These are phyloP conservation scores for Blastomyces percursus DNA, from an alignment of 2,329 filamentous ascomycete genomes.

Conservation along the genomic window DNA sequence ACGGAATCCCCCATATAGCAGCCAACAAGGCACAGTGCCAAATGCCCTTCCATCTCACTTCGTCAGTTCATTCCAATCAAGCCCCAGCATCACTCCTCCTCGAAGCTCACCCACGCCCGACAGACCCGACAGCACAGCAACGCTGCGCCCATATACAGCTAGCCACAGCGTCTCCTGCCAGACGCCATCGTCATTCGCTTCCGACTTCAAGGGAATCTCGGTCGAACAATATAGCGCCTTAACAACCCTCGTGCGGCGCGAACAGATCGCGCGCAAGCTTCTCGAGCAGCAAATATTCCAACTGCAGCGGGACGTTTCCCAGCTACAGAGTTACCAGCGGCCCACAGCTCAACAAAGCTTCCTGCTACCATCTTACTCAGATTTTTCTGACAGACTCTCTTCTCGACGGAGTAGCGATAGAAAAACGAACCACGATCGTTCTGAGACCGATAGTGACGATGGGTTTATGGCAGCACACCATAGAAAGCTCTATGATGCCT, in stretches of 20 bases:
- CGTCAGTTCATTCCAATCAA: conserved; percentile 10
- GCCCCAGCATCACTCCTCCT: conserved; percentile 9
- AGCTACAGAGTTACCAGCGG: background rate
- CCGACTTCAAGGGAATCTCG: conserved; percentile 29
- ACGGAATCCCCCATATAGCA: background rate
- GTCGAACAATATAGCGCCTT: conserved; percentile 39
- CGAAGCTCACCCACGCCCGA: conserved; percentile 17
- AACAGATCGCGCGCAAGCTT: conserved; percentile 36
- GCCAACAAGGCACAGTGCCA: background rate
- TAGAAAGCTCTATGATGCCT: conserved; percentile 1
- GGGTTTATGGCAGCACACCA: conserved; percentile 1
- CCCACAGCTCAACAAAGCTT: background rate
- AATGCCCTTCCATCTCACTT: conserved; percentile 5
- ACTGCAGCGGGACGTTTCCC: conserved; percentile 22
- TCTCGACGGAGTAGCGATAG: background rate
- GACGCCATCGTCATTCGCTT: conserved; percentile 23
- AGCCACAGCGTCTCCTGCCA: conserved; percentile 21
- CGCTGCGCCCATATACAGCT: conserved; percentile 17
- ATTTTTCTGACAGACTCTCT: background rate
- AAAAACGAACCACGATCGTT: background rate
- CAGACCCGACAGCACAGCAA: conserved; percentile 23
- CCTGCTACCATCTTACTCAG: conserved; percentile 1
- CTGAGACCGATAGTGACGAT: conserved; percentile 1
- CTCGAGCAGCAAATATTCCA: conserved; percentile 35
- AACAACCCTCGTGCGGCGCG: conserved; percentile 35